Conservation (phyloP, 352 stramenopile genomes). For the Globisporangium uncinulatum region DNA sequence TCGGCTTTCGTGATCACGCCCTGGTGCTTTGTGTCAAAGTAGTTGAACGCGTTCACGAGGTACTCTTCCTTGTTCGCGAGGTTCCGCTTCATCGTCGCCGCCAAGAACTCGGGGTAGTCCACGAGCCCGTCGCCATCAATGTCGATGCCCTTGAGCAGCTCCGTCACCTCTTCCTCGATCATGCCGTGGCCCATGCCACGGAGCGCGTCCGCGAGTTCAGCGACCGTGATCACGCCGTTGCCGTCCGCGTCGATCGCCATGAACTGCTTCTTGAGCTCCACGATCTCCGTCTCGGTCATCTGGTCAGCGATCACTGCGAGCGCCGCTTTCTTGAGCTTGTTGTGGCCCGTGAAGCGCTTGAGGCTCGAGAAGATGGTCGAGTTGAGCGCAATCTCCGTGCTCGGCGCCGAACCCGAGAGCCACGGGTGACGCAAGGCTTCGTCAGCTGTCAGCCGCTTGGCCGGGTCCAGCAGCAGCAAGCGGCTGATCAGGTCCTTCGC, state of each 20-base stretch:
- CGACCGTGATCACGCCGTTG: slow-evolving; percentile 88
- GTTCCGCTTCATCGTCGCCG: slow-evolving; percentile 90
- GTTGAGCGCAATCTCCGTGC: slow-evolving; percentile 71
- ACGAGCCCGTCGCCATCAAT: slow-evolving; percentile 86
- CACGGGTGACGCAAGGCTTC: slow-evolving; percentile 82
- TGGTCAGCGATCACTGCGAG: slow-evolving; percentile 84
- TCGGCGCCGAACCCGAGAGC: slow-evolving; percentile 75
- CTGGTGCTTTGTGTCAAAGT: slow-evolving; percentile 86
- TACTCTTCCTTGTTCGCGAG: slow-evolving; percentile 84
- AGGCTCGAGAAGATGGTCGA: slow-evolving; percentile 82
- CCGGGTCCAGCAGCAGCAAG: slow-evolving; percentile 91
- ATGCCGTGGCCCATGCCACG: slow-evolving; percentile 80
- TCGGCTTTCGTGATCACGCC: slow-evolving; percentile 86
- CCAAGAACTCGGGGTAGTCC: slow-evolving; percentile 90
- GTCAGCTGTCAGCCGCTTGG: slow-evolving; percentile 89
- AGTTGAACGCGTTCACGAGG: slow-evolving; percentile 88
- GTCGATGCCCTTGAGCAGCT: slow-evolving; percentile 86
- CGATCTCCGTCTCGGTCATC: slow-evolving; percentile 80
- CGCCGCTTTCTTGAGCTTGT: slow-evolving; percentile 88
- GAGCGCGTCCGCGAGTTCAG: slow-evolving; percentile 79
- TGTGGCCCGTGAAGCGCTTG: slow-evolving; percentile 86
- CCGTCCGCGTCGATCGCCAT: slow-evolving; percentile 83
- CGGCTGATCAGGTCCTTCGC: slow-evolving; percentile 95
- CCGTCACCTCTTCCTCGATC: slow-evolving; percentile 86
- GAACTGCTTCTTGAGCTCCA: slow-evolving; percentile 84